These are phyloP conservation scores for Cyphellophora europaea DNA, from an alignment of 2,329 filamentous ascomycete species.

Conservation along the genomic window DNA sequence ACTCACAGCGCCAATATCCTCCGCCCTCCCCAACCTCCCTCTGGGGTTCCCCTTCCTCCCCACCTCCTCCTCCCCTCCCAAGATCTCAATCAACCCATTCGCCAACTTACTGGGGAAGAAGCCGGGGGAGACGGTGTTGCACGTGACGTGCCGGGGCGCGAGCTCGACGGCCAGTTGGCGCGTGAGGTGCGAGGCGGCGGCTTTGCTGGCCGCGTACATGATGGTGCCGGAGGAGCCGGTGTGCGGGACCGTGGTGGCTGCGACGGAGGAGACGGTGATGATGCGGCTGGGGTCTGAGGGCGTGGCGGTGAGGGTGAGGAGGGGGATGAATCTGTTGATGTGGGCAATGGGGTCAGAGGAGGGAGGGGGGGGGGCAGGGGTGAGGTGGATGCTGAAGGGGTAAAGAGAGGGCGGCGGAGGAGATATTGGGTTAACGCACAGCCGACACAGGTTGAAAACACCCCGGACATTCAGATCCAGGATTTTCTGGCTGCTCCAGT, in stretches of 20 bases:
- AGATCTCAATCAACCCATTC: conserved; percentile 9
- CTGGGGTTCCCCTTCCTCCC: conserved; percentile 51
- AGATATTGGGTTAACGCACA: conserved; percentile 19
- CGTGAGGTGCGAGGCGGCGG: conserved; percentile 28
- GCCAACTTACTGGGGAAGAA: conserved; percentile 19
- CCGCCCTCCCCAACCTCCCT: conserved; percentile 57
- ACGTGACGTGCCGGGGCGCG: conserved; percentile 28
- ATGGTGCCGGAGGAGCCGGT: conserved; percentile 9
- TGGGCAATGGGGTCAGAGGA: neutral
- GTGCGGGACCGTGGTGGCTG: conserved; percentile 10
- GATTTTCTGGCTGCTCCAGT: conserved; percentile 10
- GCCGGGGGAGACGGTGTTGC: conserved; percentile 29
- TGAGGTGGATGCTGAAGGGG: no score
- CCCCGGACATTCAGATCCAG: conserved; percentile 12
- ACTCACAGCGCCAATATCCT: conserved; percentile 67
- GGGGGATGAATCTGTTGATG: conserved; percentile 7
- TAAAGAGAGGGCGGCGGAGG: no score
- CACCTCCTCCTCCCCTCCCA: conserved; percentile 10
- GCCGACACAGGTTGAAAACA: conserved; percentile 15
- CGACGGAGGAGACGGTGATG: conserved; percentile 10
- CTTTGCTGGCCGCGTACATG: conserved; percentile 29
- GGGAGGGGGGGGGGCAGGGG: no score
- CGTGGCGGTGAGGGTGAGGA: conserved; percentile 5
- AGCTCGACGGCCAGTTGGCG: conserved; percentile 30
- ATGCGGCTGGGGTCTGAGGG: conserved; percentile 6